Conservation (phyloP, 352 stramenopile genomes). For the Pythium insidiosum region DNA sequence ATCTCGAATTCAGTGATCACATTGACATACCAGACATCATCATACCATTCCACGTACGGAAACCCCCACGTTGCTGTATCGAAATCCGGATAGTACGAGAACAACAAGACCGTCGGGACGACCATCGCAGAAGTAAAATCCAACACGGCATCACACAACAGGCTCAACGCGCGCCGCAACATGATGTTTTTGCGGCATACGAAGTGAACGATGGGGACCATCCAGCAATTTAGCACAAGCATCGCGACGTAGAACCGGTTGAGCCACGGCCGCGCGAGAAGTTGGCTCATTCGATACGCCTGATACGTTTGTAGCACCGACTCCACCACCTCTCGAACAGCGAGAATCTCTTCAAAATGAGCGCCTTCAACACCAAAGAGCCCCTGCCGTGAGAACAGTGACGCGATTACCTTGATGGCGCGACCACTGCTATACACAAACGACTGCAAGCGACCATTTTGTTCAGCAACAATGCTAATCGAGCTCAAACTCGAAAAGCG, state of each 20-base stretch:
- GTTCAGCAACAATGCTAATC: no score
- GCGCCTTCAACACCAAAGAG: no score
- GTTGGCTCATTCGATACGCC: neutral
- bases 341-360: no score
- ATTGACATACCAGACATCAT: neutral
- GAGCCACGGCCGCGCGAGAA: slow-evolving; percentile 7
- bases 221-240: slow-evolving; percentile 8
- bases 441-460: no score
- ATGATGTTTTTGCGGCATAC: neutral
- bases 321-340: no score
- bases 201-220: neutral
- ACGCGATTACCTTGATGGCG: no score
- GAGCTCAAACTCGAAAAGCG: no score
- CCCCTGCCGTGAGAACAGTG: no score
- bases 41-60: neutral
- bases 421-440: no score
- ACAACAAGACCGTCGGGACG: slow-evolving; percentile 3
- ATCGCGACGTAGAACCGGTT: slow-evolving; percentile 6
- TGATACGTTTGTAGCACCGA: neutral
- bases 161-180: neutral
- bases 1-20: slow-evolving; percentile 4
- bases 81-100: neutral
- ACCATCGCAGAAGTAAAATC: slow-evolving; percentile 7
- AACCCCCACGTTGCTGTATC: neutral
- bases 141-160: slow-evolving; percentile 4